These are phyloP conservation scores for Salix suchowensis DNA, from an alignment of 345 rosid species.

Conservation along the genomic window DNA sequence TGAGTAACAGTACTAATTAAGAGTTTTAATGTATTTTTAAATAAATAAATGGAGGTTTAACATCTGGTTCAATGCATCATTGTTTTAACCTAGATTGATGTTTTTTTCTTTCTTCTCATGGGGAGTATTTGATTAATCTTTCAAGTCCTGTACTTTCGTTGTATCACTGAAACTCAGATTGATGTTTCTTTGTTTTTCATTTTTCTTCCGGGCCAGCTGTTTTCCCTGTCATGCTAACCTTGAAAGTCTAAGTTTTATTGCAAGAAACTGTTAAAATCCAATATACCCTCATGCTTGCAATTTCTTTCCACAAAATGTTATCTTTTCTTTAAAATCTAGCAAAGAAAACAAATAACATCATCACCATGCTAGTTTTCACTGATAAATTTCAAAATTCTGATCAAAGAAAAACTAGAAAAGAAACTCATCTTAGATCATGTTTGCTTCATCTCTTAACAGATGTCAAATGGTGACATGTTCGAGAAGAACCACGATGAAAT, in stretches of 20 bases:
- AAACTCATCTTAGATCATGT: not conserved
- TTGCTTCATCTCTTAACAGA: constrained; percentile 34
- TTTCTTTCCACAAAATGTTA: not conserved
- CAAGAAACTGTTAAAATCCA: not conserved
- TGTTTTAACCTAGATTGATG: not conserved
- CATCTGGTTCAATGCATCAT: not conserved
- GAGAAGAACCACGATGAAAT: constrained; percentile 97
- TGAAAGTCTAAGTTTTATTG: not conserved
- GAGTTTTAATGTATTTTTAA: not conserved
- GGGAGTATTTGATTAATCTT: not conserved
- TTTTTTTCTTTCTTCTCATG: not conserved
- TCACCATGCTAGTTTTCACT: not conserved
- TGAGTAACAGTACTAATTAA: constrained; percentile 31
- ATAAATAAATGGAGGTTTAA: not conserved
- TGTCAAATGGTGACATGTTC: constrained; percentile 92
- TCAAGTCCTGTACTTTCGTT: not conserved
- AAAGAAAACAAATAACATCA: not conserved
- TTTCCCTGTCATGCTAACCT: not conserved
- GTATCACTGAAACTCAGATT: not conserved
- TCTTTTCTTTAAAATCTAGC: not conserved
- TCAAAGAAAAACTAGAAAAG: not conserved
- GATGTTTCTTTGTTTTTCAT: not conserved
- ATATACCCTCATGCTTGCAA: not conserved
- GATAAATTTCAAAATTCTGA: not conserved
- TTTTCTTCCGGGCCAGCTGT: not conserved